Base-by-base conservation (phyloP, 1,139 yeast genomes). In the Arxiozyma slooffiae region DNA sequence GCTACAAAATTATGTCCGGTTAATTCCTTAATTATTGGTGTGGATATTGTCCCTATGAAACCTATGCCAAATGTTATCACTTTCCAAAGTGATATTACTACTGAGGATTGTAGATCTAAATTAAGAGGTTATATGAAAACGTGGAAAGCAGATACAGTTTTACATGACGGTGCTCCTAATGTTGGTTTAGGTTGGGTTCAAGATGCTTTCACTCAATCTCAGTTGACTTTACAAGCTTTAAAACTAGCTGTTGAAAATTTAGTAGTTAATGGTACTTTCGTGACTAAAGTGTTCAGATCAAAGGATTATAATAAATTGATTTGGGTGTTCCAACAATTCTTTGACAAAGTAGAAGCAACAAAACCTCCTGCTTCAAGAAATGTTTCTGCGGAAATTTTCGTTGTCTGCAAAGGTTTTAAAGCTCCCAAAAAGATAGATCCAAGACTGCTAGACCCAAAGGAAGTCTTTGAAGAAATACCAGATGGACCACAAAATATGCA, bases 91-190 rank as follows among this genome's bases (percentile, higher is more conserved):
- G 99, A 92, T 73, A 92, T 92, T 64, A 94, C 98, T 3, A 90
- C 98, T 7, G 98, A 92, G 63, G 97, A 92, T 70, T 92, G 99
- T 75, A 79, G 97, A 60, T 86, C 96, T 44, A 88, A 80, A 67
- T 76, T 92, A 58, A 79, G 97, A 66, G 97, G 97, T 38, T 92
- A 90, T 67, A 83, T 94, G 85, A 92, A 92, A 69, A 90, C 98
- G 0, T 92, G 97, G 97, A 92, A 94, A 64, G 99, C 98, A 1
- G 97, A 94, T 65, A 87, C 96, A 0, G 97, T 92, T 23, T 73
- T 94, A 66, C 98, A 92, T 71, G 99, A 92, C 77, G 99, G 99
- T 82, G 99, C 99, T 26, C 99, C 99, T 26, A 94, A 92, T 66
- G 98, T 92, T 59, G 98, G 98, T 82, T 77, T 90, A 63, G 96